These are phyloP conservation scores for Auriculariales sp. DNA, from an alignment of 768 basidiomycete species.

Conservation along the genomic window DNA sequence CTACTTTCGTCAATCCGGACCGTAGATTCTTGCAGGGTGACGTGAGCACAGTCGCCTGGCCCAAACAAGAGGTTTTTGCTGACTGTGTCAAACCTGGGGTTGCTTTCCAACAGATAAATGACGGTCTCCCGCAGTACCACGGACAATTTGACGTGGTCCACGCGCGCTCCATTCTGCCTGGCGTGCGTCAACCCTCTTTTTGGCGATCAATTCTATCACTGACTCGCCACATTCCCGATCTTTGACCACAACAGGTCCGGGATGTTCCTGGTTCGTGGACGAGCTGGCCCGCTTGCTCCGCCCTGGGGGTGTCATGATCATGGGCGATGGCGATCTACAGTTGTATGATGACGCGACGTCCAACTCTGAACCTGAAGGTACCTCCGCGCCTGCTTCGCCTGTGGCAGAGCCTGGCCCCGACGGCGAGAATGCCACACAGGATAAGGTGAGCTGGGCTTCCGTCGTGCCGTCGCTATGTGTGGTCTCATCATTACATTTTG, in stretches of 20 bases:
- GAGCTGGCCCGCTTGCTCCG: slow-evolving; percentile 5
- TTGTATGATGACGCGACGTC: neutral
- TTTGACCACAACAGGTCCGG: neutral
- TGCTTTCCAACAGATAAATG: neutral
- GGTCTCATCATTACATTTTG: too few species aligned
- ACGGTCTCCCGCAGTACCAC: slow-evolving; percentile 4
- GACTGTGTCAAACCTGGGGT: neutral
- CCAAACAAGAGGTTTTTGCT: too few species aligned
- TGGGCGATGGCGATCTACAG: slow-evolving; percentile 4
- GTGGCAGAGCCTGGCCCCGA: too few species aligned
- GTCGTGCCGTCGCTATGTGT: too few species aligned
- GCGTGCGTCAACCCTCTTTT: slow-evolving; percentile 2
- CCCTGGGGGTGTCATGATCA: slow-evolving; percentile 6
- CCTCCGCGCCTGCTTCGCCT: too few species aligned
- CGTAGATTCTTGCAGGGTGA: too few species aligned
- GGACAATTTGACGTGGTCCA: slow-evolving; percentile 7
- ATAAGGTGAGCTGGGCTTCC: too few species aligned
- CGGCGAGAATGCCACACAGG: too few species aligned
- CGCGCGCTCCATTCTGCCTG: slow-evolving; percentile 5
- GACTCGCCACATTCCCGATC: neutral
- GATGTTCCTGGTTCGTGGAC: slow-evolving; percentile 5
- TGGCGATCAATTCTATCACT: too few species aligned
- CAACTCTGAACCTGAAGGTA: too few species aligned
- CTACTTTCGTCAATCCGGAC: too few species aligned
- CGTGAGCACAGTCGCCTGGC: too few species aligned